Evolutionary conservation across 1,284 basidiomycete genomes (phyloP), one percentile per base, ranked within the genome.

Genomic region (Sanguinoderma infundibulare): DNA sequence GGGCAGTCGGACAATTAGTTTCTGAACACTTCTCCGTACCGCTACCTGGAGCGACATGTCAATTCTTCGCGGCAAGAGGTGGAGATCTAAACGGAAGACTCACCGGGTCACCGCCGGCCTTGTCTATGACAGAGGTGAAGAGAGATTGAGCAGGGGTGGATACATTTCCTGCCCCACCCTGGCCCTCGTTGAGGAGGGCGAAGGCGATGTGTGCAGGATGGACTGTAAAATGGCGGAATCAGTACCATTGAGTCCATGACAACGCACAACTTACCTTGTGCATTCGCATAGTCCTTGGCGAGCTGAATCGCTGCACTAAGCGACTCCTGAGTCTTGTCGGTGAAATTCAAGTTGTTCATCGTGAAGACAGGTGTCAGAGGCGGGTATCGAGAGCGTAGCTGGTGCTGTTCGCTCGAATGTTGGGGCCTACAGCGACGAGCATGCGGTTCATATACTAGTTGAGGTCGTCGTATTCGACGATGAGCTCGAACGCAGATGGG

Each of bases 231-330:
- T 54, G 52, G 39, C 28, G 40, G 61, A n/a, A n/a, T 60, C 28
- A 65, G 63, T 44, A 38, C 49, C 10, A 22, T 12, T 3, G 9
- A 8, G 20, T 8, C 3, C n/a, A 1, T 12, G 9, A 7, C 6
- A 17, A 30, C 2, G 10, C 32, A 22, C 20, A n/a, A 70, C 72
- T 62, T 74, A 87, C 89, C 83, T 82, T 94, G 91, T 1, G 87
- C 86, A 71, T 95, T 89, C 10, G 89, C 82, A 73, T 94, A 87
- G 74, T 95, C 93, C 73, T 87, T 93, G 35, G 94, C 92, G 46
- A 92, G 83, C 72, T 94, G 92, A 55, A 94, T 74, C 1, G 93
- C 89, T 49, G 85, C 83, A 47, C 82, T 74, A 57, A 95, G 70
- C 26, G 88, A 82, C 67, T 86, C 79, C 70, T 87, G 83, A 8